Conservation (phyloP, 768 basidiomycete genomes). For the Sarcodon aspratus region DNA sequence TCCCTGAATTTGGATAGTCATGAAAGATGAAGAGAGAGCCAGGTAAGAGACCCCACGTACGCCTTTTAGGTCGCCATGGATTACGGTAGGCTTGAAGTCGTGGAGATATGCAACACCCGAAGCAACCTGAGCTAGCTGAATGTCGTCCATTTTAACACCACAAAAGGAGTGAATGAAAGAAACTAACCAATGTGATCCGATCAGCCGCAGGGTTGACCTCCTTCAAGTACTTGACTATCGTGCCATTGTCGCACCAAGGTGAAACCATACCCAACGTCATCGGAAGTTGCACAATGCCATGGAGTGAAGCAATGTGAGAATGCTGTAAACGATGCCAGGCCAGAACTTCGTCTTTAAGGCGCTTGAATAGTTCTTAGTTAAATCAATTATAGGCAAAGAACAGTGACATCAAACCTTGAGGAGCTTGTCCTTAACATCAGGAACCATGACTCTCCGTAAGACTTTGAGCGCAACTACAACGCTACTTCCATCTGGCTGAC, state of each 20-base stretch:
- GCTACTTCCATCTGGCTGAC: slow-evolving; percentile 27
- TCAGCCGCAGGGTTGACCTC: slow-evolving; percentile 27
- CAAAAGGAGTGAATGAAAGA: neutral
- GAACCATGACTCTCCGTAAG: slow-evolving; percentile 35
- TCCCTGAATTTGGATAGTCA: slow-evolving; percentile 20
- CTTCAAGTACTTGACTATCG: slow-evolving; percentile 37
- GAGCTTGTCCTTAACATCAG: slow-evolving; percentile 39
- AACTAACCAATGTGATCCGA: slow-evolving; percentile 32
- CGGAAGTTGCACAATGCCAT: slow-evolving; percentile 39
- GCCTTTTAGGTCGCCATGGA: slow-evolving; percentile 55
- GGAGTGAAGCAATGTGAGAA: slow-evolving; percentile 40
- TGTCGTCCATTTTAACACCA: slow-evolving; percentile 1
- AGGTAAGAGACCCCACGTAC: slow-evolving; percentile 19
- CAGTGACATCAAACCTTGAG: slow-evolving; percentile 25
- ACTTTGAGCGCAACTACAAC: slow-evolving; percentile 46
- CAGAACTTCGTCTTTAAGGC: slow-evolving; percentile 42
- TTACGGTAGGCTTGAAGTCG: slow-evolving; percentile 36
- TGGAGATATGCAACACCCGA: slow-evolving; percentile 49
- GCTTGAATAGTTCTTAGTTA: slow-evolving; percentile 19
- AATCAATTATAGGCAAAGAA: neutral
- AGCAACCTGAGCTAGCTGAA: slow-evolving; percentile 41
- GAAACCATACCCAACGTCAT: slow-evolving; percentile 54
- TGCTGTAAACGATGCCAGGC: slow-evolving; percentile 51
- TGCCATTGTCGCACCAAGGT: slow-evolving; percentile 52
- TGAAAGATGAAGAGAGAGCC: neutral